Base-by-base conservation (phyloP, 805 yeast genomes). In the Saturnispora bothae region DNA sequence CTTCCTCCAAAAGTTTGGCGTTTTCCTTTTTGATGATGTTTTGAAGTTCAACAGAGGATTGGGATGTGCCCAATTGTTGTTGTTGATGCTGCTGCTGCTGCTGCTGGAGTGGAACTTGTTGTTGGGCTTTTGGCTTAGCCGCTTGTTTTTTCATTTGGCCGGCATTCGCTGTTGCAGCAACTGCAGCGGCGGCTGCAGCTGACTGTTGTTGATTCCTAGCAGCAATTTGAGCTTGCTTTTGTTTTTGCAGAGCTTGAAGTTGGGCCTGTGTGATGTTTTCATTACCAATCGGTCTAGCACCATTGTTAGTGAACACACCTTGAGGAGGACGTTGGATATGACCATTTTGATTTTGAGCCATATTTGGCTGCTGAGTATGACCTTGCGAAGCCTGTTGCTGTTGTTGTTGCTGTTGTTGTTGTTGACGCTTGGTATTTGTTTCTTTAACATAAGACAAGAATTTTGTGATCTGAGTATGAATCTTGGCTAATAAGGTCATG, bases 361-460 rank as follows among this genome's bases (percentile, higher is more conserved):
- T 22, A 22, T 22, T 22, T 8, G 25, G 25, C 10, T 22, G 25
- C 10, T 7, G 10, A 10, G 10, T 8, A 10, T 8, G 10, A 22
- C 25, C 25, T 22, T 22, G 25, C 7, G 25, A 10, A 8, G 25
- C 25, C 10, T 7, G 10, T 8, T 7, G 10, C 7, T 10, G 10
- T 12, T 5, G 60, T 30, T 51, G 58, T 23, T 48, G 39, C 33
- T 45, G 44, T 34, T 51, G 56, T 22, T 46, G 57, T 20, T 36
- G 42, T 19, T 36, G 45, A 14, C 40, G 28, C 39, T 52, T 52
- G 26, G 48, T 39, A 40, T 54, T 55, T 28, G 57, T 83, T 26
- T 79, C 83, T 43, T 76, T 74, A 45, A 85, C 85, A 56, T 73
- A 81, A 37, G 74, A 75, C 60, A 81, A 76, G 52, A 80, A 85